Evolutionary conservation across 1,284 basidiomycete genomes (phyloP), one percentile per base, ranked within the genome.

Genomic region (Inonotus obliquus): DNA sequence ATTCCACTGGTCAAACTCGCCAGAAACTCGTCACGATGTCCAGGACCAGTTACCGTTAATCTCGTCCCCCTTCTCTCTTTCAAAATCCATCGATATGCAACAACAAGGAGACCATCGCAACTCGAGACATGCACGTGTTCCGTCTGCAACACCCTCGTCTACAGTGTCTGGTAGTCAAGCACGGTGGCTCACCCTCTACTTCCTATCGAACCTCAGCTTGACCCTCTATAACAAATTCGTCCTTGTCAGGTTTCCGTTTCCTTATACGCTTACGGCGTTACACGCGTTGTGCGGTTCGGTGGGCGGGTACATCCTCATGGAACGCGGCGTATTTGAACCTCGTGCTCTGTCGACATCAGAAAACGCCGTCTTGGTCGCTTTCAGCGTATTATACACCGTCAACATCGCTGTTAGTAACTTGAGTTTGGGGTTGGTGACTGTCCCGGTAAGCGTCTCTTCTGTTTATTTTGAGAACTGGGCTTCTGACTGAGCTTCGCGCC

Each of bases 321-420:
- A 82, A 39, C 74, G 78, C 32, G 84, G 85, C 0, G 69, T 81
- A 13, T 92, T 88, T 70, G 78, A 80, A 13, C 86, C 88, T 1
- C 83, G 85, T 17, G 76, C 79, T 25, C 74, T 91, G 29, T 79
- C 76, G 2, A 67, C 75, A 37, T 75, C 76, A 38, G 87, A 94
- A 69, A 84, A 81, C 62, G 63, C 84, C 27, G 82, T 89, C 10
- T 77, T 97, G 29, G 73, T 84, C 17, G 82, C 85, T 1, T 98
- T 96, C 75, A 95, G 92, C 65, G 77, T 89, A 9, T 79, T 97
- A 0, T 97, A 96, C 73, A 91, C 94, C 5, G 77, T 95, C 71
- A 97, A 98, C 70, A 96, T 98, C 67, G 89, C 89, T 25, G 89
- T 96, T 54, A 95, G 92, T 76, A 97, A 98, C 73, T 77, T 94